Evolutionary conservation across 257 asterid species (phyloP), one percentile per base, ranked within the genome.

Genomic region (Petunia axillaris): DNA sequence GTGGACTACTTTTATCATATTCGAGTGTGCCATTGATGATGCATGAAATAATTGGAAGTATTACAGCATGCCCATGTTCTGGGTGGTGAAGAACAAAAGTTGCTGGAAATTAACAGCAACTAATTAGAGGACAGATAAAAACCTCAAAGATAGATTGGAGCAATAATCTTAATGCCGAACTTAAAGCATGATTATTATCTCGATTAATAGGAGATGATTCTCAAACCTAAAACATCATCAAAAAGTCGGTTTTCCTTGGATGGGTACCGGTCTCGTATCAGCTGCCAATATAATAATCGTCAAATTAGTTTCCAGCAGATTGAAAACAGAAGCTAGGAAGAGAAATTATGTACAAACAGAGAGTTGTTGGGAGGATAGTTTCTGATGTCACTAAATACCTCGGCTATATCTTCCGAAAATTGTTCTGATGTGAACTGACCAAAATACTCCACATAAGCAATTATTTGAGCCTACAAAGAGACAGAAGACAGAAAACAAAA

Each of bases 41-140:
- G 84, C 98, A 92, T 52, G 98, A 96, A 81, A 96, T 96, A 84
- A 96, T 92, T 44, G 99, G 99, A 84, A 89, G 99, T 84, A 95
- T 90, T 80, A 95, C 97, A 83, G 97, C 84, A 85, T 93, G 97
- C 38, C 99, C 99, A 89, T 95, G 97, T 89, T 95, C 99, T 37
- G 99, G 99, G 88, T 95, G 99, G 85, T 95, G 97, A 87, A 95
- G 97, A 82, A 96, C 92, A 67, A 96, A 96, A 53, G 93, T 92
- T 76, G 99, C 98, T 96, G 98, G 83, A 89, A 87, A 87, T 64
- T 55, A 43, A 50, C 48, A 78, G 8, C 60, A 13, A 63, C 46
- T 75, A 63, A 68, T 16, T 39, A n/a, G 7, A 74, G 46, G 55
- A 25, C 77, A 70, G 41, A 70, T 46, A 70, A 25, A 50, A 73